These are phyloP conservation scores for Aspergillus hancockii DNA, from an alignment of 495 filamentous ascomycete genomes.

Conservation along the genomic window DNA sequence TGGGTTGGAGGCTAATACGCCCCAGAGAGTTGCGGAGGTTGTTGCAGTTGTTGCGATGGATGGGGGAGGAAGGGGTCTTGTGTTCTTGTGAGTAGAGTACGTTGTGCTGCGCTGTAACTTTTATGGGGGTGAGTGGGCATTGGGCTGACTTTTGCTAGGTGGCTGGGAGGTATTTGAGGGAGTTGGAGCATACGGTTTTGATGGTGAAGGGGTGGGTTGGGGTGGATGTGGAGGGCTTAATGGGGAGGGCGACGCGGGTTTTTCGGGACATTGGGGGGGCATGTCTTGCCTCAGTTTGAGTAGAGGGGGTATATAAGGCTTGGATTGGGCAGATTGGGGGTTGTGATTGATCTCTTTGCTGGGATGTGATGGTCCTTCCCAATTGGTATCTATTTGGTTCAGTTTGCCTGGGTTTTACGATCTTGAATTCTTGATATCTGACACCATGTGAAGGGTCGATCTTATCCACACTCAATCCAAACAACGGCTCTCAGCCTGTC, in stretches of 20 bases:
- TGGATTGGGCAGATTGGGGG: no score
- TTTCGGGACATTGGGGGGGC: constrained; percentile 34
- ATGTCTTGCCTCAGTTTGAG: constrained; percentile 23
- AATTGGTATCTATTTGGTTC: no score
- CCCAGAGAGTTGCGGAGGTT: constrained; percentile 8
- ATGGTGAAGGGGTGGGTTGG: constrained; percentile 29
- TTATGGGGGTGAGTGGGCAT: not conserved
- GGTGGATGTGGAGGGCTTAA: constrained; percentile 27
- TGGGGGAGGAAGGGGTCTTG: constrained; percentile 6
- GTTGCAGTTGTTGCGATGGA: constrained; percentile 13
- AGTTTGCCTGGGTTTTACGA: not conserved
- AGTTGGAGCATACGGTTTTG: constrained; percentile 26
- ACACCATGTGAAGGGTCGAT: no score
- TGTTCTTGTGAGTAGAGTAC: constrained; percentile 25
- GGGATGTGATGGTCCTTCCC: no score
- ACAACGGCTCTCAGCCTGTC: not conserved
- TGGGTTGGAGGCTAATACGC: constrained; percentile 16
- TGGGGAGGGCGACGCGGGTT: constrained; percentile 27
- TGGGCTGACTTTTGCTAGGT: constrained; percentile 19
- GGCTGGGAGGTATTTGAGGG: constrained; percentile 27
- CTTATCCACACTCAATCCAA: no score
- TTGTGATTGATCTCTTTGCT: no score
- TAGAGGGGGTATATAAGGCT: not conserved
- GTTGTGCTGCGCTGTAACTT: no score
- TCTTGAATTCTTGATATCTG: not conserved